Conservation (phyloP, 2,329 filamentous ascomycete genomes). For the Lomentospora prolificans region DNA sequence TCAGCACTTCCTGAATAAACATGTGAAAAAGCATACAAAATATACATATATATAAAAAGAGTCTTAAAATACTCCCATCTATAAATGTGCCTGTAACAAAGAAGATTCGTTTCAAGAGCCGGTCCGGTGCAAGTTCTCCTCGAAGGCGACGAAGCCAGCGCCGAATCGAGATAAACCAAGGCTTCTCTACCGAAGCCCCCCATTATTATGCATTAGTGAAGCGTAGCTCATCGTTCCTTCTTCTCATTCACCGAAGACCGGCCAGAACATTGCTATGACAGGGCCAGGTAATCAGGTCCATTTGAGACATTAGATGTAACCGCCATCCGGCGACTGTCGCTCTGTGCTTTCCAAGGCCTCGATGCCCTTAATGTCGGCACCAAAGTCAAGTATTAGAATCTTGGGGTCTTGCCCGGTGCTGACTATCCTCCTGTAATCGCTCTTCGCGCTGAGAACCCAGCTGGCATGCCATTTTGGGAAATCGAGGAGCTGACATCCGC, state of each 20-base stretch:
- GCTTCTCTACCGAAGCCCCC: neutral
- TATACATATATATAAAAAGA: neutral
- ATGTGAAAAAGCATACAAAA: neutral
- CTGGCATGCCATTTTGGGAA: constrained; percentile 94
- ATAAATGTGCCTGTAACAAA: neutral
- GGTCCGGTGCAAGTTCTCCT: neutral
- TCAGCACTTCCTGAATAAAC: too few species aligned
- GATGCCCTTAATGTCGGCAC: constrained; percentile 47
- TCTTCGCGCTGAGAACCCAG: constrained; percentile 95
- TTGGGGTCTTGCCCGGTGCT: constrained; percentile 91
- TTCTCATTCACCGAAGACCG: too few species aligned
- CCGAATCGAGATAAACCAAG: neutral
- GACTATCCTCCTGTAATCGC: constrained; percentile 88
- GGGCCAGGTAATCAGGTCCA: too few species aligned
- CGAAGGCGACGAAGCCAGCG: neutral
- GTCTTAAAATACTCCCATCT: neutral
- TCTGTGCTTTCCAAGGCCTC: constrained; percentile 41
- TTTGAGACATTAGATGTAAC: neutral
- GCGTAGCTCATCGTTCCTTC: neutral
- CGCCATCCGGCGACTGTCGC: neutral
- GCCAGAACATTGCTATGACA: too few species aligned
- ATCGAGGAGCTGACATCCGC: constrained; percentile 66
- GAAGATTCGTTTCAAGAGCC: neutral
- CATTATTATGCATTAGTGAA: neutral
- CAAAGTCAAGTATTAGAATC: constrained; percentile 91